Conservation (phyloP, 306 rosid species). For the Albizia julibrissin region DNA sequence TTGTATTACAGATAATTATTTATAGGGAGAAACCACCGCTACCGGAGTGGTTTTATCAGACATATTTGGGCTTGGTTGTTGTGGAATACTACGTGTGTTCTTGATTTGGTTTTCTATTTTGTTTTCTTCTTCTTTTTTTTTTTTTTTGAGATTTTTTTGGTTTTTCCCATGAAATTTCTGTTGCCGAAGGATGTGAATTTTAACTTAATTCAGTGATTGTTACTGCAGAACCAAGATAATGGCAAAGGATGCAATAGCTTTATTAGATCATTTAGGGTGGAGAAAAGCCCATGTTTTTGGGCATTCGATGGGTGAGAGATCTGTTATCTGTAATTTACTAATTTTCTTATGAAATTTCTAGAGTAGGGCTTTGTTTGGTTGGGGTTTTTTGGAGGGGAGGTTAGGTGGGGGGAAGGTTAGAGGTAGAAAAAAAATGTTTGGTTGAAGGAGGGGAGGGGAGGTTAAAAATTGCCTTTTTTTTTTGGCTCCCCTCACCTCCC, state of each 20-base stretch:
- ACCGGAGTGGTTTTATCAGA: neutral
- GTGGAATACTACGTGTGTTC: neutral
- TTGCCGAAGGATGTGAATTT: neutral
- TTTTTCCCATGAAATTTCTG: neutral
- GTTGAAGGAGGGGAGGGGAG: too few relatives aligned
- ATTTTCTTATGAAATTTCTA: neutral
- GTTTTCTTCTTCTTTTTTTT: too few relatives aligned
- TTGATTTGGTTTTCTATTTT: neutral
- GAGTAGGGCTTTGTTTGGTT: too few relatives aligned
- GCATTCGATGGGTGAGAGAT: constrained; percentile 89
- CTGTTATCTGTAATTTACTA: neutral
- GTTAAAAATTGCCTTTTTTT: too few relatives aligned
- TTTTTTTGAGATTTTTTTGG: too few relatives aligned
- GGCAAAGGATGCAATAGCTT: constrained; percentile 89
- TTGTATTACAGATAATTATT: neutral
- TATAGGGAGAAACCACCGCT: neutral
- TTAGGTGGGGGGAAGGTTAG: too few relatives aligned
- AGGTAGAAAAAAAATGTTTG: too few relatives aligned
- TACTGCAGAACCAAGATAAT: constrained; percentile 81
- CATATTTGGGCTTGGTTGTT: neutral
- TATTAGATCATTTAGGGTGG: constrained; percentile 94
- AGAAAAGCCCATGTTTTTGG: constrained; percentile 86
- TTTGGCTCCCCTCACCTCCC: too few relatives aligned
- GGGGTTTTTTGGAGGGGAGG: too few relatives aligned
- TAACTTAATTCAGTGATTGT: constrained; percentile 3